These are phyloP conservation scores for Aspergillus diversus DNA, from an alignment of 495 filamentous ascomycete genomes.

Conservation along the genomic window DNA sequence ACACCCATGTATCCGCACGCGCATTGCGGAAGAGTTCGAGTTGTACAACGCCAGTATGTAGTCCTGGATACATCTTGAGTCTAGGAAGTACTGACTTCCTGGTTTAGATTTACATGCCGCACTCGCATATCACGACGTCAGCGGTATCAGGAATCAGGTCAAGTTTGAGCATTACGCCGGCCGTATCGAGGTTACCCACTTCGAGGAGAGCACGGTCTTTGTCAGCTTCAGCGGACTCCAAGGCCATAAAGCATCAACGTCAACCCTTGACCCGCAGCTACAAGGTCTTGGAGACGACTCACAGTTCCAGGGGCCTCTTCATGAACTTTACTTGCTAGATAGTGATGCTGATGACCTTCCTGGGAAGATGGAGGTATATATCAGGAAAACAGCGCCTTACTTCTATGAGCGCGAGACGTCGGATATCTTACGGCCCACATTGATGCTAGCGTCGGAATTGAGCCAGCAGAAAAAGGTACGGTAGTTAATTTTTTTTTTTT, in stretches of 20 bases:
- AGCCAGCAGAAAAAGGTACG: slow-evolving; percentile 55
- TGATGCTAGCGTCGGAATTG: slow-evolving; percentile 61
- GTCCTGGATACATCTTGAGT: background rate
- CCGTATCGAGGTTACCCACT: slow-evolving; percentile 71
- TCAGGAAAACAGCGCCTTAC: slow-evolving; percentile 62
- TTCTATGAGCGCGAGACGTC: slow-evolving; percentile 70
- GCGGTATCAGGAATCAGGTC: slow-evolving; percentile 58
- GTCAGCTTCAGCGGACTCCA: slow-evolving; percentile 56
- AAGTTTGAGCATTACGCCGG: slow-evolving; percentile 60
- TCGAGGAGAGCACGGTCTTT: slow-evolving; percentile 58
- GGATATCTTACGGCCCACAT: slow-evolving; percentile 66
- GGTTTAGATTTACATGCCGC: slow-evolving; percentile 63
- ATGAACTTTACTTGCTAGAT: slow-evolving; percentile 62
- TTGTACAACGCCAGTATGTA: slow-evolving; percentile 66
- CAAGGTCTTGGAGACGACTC: slow-evolving; percentile 52
- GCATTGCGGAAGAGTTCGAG: slow-evolving; percentile 72
- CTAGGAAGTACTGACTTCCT: slow-evolving; percentile 21
- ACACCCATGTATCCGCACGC: slow-evolving; percentile 74
- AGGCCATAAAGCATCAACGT: slow-evolving; percentile 47
- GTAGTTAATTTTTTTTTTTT: slow-evolving; percentile 16
- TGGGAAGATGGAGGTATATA: slow-evolving; percentile 69
- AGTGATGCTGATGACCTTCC: slow-evolving; percentile 69
- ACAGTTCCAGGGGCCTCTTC: slow-evolving; percentile 43
- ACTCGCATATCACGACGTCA: slow-evolving; percentile 67
- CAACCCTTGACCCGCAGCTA: slow-evolving; percentile 57